Percentiles rank a stretch among this genome's conserved stretches.
phyloP scores from a whole-genome alignment of 169 alveolate genomes.

The Plasmodium malariae region DNA sequence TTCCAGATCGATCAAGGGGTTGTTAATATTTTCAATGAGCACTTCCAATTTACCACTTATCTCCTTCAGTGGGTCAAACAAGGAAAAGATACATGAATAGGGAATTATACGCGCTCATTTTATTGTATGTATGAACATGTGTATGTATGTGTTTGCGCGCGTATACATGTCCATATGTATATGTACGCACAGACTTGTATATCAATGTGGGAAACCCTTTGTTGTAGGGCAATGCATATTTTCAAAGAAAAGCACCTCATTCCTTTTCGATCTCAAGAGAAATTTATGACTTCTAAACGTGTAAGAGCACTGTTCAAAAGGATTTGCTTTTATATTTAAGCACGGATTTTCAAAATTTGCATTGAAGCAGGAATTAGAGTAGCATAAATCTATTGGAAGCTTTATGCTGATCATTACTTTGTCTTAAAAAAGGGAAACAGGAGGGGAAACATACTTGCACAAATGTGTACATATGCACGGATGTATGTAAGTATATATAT shows the following conservation, averaged over 20 bases:
- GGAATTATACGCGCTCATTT: no score
- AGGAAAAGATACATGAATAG: neutral
- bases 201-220: no score
- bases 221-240: no score
- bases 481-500: neutral
- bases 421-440: neutral
- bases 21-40: constrained; percentile 22
- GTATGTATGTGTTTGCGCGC: neutral
- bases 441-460: neutral
- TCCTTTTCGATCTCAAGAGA: constrained; percentile 15
- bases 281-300: constrained; percentile 30
- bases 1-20: constrained; percentile 24
- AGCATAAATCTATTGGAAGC: constrained; percentile 42
- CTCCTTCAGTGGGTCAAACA: neutral
- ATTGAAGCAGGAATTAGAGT: constrained; percentile 42
- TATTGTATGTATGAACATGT: neutral
- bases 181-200: no score
- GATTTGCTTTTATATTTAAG: constrained; percentile 12
- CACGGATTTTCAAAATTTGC: constrained; percentile 32
- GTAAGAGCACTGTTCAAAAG: constrained; percentile 42
- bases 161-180: neutral
- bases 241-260: constrained; percentile 3
- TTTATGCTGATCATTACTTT: constrained; percentile 38
- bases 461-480: neutral
- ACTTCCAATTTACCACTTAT: neutral